Conservation (phyloP, 805 yeast species). For the Naumovozyma dairenensis region DNA sequence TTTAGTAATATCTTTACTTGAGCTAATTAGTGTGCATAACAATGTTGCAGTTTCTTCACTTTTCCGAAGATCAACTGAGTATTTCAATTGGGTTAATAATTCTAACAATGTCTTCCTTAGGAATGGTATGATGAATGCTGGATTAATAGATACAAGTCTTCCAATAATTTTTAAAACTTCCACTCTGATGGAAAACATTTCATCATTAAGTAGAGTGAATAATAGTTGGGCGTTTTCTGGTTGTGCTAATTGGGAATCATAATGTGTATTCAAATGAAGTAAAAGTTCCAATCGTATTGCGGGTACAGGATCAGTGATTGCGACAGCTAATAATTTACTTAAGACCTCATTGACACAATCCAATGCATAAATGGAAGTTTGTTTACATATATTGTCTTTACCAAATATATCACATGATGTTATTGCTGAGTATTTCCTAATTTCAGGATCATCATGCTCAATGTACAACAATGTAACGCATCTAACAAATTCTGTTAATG, state of each 20-base stretch:
- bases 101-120: conserved; percentile 77
- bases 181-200: conserved; percentile 66
- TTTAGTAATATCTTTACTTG: conserved; percentile 67
- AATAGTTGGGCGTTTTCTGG: conserved; percentile 76
- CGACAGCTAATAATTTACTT: conserved; percentile 63
- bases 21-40: conserved; percentile 59
- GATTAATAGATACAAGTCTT: conserved; percentile 71
- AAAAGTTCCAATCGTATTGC: conserved; percentile 76
- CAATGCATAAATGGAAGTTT: conserved; percentile 70
- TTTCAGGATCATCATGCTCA: conserved; percentile 64
- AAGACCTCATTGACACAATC: conserved; percentile 75
- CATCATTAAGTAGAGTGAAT: conserved; percentile 84
- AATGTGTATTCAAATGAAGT: conserved; percentile 54
- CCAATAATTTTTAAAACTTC: conserved; percentile 73
- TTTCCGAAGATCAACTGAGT: conserved; percentile 57
- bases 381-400: conserved; percentile 71
- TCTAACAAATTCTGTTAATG: conserved; percentile 77
- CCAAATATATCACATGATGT: conserved; percentile 68
- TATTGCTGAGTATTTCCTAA: conserved; percentile 70
- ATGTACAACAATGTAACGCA: conserved; percentile 69
- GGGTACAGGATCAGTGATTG: conserved; percentile 77
- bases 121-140: conserved; percentile 90
- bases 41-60: conserved; percentile 79
- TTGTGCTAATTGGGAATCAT: conserved; percentile 86
- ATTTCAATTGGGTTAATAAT: conserved; percentile 71